Conservation (phyloP, 176 grass and related monocot genomes). For the Microstegium vimineum region DNA sequence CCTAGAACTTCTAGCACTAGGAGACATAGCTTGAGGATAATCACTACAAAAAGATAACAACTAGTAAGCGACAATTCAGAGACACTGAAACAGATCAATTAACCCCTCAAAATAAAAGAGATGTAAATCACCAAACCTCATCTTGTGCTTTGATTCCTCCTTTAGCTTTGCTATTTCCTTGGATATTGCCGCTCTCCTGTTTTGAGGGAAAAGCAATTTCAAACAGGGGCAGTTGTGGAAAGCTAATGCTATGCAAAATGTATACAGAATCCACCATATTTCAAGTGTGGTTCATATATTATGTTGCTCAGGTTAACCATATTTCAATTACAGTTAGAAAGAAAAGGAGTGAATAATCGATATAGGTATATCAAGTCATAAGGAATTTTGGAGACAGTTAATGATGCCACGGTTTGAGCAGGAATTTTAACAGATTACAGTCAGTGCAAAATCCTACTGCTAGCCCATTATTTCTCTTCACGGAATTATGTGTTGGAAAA, state of each 20-base stretch:
- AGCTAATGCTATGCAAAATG: neutral
- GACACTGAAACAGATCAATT: neutral
- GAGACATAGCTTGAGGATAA: conserved; percentile 88
- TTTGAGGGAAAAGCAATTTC: neutral
- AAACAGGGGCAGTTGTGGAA: neutral
- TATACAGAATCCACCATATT: conserved; percentile 13
- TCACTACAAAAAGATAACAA: conserved; percentile 34
- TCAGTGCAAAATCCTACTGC: neutral
- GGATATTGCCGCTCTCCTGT: conserved; percentile 77
- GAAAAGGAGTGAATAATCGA: neutral
- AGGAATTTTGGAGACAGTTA: neutral
- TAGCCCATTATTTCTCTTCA: neutral
- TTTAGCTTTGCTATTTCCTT: conserved; percentile 89
- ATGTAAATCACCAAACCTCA: conserved; percentile 39
- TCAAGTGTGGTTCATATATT: neutral
- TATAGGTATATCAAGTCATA: neutral
- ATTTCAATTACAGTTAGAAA: neutral
- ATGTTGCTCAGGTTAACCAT: neutral
- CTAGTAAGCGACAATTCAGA: neutral
- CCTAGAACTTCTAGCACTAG: conserved; percentile 88
- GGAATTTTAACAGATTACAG: neutral
- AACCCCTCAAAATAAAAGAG: neutral
- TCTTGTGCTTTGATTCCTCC: conserved; percentile 62
- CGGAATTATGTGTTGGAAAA: neutral
- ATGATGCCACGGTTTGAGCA: neutral